Evolutionary conservation across 306 rosid genomes (phyloP), one percentile per base, ranked within the genome.

Genomic region (Vachellia pachyceras): DNA sequence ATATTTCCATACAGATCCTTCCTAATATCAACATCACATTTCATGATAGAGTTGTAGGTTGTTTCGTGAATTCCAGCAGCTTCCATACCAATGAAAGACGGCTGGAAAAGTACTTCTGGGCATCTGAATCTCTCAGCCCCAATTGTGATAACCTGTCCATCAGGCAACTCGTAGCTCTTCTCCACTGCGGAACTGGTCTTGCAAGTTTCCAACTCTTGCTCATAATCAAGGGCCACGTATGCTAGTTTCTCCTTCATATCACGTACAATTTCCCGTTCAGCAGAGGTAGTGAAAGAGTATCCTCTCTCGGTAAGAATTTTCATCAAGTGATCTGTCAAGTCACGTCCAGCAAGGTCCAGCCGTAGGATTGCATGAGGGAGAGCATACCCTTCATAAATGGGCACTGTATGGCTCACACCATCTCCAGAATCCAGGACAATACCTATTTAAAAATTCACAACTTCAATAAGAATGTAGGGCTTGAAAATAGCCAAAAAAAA

Each of bases 41-140:
- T 86, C 90, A 86, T 86, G 60, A 86, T 84, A 39, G 90, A 87
- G 86, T 84, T 87, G 76, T 84, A 87, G 17, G 90, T 87, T 37
- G 88, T 84, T 84, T 87, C 90, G 17, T 87, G 90, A 60, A 87
- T 84, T 37, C 90, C 90, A 22, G 90, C 36, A 49, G 90, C 83
- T 76, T 87, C 90, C 90, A 87, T 87, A 49, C 90, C 90, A 18
- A 87, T 77, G 35, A 87, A 77, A 76, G 90, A 84, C 49, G 90
- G 90, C 81, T 87, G 90, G 85, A 84, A 87, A 60, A 87, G 88
- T 69, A 84, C 86, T 84, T 87, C 90, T 18, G 90, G 88, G 80
- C 90, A 87, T 12, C 90, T 84, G 83, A 87, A 87, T 73, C 90
- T 87, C 88, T 87, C 90, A 68, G 90, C 86, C 12, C 90, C 88